phyloP scores from a whole-genome alignment of 2,329 filamentous ascomycete genomes.

The Penicillium sp. region DNA sequence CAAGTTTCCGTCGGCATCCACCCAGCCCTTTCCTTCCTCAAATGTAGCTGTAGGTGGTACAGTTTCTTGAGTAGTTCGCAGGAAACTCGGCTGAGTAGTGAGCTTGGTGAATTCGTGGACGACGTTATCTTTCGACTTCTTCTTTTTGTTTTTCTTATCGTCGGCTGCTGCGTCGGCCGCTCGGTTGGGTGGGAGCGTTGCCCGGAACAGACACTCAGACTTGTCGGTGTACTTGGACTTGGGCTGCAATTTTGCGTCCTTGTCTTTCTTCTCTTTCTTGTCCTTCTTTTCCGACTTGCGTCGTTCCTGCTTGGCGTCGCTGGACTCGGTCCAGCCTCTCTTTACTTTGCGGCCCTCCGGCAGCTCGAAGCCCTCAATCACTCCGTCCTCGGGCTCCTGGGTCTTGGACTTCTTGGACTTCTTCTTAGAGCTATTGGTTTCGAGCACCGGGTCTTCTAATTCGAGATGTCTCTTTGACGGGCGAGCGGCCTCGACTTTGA shows the following conservation, averaged over 20 bases:
- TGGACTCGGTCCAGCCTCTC: constrained; percentile 81
- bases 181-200: constrained; percentile 67
- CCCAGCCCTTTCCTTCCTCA: constrained; percentile 85
- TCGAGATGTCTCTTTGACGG: constrained; percentile 58
- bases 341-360: constrained; percentile 77
- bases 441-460: constrained; percentile 40
- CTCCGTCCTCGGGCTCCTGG: constrained; percentile 40
- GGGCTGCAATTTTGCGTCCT: constrained; percentile 58
- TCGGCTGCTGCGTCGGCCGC: constrained; percentile 31
- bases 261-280: constrained; percentile 58
- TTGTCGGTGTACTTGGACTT: constrained; percentile 80
- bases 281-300: constrained; percentile 51
- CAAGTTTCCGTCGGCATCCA: constrained; percentile 75
- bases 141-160: constrained; percentile 54
- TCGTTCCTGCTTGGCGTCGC: constrained; percentile 47
- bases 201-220: constrained; percentile 83
- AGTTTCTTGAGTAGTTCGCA: constrained; percentile 59
- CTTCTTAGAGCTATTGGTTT: constrained; percentile 46
- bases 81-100: constrained; percentile 77
- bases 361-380: constrained; percentile 71
- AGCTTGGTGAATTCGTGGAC: constrained; percentile 91
- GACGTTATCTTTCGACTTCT: constrained; percentile 64
- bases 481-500: constrained; percentile 79
- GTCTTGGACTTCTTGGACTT: constrained; percentile 54
- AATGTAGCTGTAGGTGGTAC: constrained; percentile 63